These are phyloP conservation scores for Dactylellina haptotyla DNA, from an alignment of 2,329 filamentous ascomycete genomes.

Conservation along the genomic window DNA sequence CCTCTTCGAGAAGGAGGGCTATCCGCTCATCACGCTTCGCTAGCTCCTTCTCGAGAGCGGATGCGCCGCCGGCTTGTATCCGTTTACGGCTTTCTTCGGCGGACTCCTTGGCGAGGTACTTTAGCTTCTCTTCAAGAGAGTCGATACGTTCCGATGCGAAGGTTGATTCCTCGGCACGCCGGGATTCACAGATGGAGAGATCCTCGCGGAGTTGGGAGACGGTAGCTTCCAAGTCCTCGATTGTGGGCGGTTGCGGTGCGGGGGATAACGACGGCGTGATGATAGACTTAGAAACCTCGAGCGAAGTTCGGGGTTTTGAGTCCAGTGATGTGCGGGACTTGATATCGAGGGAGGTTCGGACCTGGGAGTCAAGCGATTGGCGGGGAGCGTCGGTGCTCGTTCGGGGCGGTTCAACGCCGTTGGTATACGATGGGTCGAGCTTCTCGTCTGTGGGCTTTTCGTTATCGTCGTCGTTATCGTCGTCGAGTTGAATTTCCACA, in stretches of 20 bases:
- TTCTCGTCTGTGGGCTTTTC: too few species aligned
- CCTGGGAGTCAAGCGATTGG: constrained; percentile 30
- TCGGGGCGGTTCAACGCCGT: constrained; percentile 24
- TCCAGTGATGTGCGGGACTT: constrained; percentile 32
- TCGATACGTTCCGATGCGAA: constrained; percentile 89
- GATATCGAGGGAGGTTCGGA: constrained; percentile 19
- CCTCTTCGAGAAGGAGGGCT: constrained; percentile 88
- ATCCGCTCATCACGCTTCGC: constrained; percentile 92
- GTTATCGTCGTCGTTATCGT: constrained; percentile 62
- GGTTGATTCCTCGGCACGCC: constrained; percentile 83
- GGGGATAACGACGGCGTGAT: background rate
- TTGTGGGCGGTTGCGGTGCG: constrained; percentile 1
- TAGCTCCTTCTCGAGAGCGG: constrained; percentile 78
- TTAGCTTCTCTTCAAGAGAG: constrained; percentile 87
- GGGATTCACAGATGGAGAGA: constrained; percentile 66
- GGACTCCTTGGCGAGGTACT: constrained; percentile 84
- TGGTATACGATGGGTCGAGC: constrained; percentile 58
- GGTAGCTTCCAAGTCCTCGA: constrained; percentile 62
- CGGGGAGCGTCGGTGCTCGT: constrained; percentile 35
- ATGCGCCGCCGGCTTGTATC: constrained; percentile 70
- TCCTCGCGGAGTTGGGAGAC: constrained; percentile 66
- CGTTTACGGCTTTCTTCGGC: constrained; percentile 78
- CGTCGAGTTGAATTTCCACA: constrained; percentile 43
- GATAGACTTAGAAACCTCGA: background rate
- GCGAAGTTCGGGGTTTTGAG: constrained; percentile 5